Conservation (phyloP, 1,139 yeast species). For the Zygosaccharomyces sapae region DNA sequence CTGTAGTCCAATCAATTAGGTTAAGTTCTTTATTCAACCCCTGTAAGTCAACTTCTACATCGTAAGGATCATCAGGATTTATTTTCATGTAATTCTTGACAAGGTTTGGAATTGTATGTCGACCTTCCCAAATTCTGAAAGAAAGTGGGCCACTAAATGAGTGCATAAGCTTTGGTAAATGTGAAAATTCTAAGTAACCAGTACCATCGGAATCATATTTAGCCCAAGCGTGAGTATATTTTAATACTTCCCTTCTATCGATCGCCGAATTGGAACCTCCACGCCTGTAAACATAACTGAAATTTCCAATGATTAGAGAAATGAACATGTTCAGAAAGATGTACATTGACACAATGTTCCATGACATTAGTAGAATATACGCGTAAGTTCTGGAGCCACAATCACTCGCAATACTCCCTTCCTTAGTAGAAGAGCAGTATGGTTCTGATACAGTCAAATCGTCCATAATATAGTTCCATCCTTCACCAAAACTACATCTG, state of each 20-base stretch:
- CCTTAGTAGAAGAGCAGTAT: constrained; percentile 49
- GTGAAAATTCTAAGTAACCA: constrained; percentile 59
- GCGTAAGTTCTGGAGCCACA: constrained; percentile 81
- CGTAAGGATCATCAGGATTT: constrained; percentile 53
- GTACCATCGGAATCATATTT: constrained; percentile 72
- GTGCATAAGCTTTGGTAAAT: constrained; percentile 58
- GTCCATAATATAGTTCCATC: constrained; percentile 87
- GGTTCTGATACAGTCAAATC: constrained; percentile 69
- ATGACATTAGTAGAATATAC: constrained; percentile 68
- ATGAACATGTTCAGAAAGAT: constrained; percentile 88
- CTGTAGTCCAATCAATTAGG: constrained; percentile 50
- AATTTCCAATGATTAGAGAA: constrained; percentile 86
- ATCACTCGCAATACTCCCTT: constrained; percentile 51
- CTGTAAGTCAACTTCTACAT: constrained; percentile 46
- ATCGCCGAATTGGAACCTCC: constrained; percentile 51
- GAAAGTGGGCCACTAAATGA: constrained; percentile 69
- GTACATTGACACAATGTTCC: constrained; percentile 93
- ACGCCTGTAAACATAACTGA: constrained; percentile 73
- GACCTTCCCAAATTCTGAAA: constrained; percentile 60
- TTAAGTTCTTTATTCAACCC: constrained; percentile 45
- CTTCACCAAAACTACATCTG: constrained; percentile 91
- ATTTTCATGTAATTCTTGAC: constrained; percentile 50
- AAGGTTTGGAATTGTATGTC: constrained; percentile 48
- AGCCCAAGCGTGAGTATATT: constrained; percentile 72
- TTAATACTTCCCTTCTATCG: constrained; percentile 69